phyloP scores from a whole-genome alignment of 495 filamentous ascomycete species.

The Diplogelasinospora grovesii region DNA sequence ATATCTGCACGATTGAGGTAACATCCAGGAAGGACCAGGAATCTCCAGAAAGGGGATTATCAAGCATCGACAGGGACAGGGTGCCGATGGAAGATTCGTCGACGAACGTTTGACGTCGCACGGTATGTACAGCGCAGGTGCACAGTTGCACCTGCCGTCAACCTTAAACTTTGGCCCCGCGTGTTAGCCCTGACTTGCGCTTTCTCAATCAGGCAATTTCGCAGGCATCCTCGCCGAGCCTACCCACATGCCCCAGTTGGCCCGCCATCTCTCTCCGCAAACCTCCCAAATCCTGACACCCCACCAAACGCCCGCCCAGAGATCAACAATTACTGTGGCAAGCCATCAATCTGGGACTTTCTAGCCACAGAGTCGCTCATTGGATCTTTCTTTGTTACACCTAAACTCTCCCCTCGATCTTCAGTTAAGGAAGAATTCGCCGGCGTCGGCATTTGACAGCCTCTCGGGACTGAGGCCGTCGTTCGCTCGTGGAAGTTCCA shows the following conservation, averaged over 20 bases:
- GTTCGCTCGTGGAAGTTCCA: too few species aligned
- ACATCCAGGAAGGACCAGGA: too few species aligned
- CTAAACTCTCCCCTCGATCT: not conserved
- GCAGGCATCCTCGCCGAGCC: slow-evolving; percentile 13
- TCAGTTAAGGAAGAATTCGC: not conserved
- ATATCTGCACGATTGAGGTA: too few species aligned
- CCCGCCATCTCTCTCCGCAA: not conserved
- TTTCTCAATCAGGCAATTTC: slow-evolving; percentile 18
- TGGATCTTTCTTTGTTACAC: too few species aligned
- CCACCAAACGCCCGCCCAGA: slow-evolving; percentile 8
- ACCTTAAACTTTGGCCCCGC: slow-evolving; percentile 14
- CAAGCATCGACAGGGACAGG: not conserved
- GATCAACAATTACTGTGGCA: slow-evolving; percentile 10
- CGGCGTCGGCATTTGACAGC: slow-evolving; percentile 9
- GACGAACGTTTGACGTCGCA: not conserved
- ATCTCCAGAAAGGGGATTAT: not conserved
- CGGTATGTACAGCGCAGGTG: not conserved
- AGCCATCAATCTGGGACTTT: slow-evolving; percentile 7
- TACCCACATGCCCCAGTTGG: slow-evolving; percentile 3
- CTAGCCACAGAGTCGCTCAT: not conserved
- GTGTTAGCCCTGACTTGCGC: slow-evolving; percentile 4
- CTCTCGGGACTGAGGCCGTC: not conserved
- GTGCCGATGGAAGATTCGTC: not conserved
- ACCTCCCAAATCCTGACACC: slow-evolving; percentile 2
- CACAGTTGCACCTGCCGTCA: slow-evolving; percentile 13